Evolutionary conservation across 2,329 filamentous ascomycete species (phyloP), one percentile per base, ranked within the genome.

Genomic region (Venturia pyrina): DNA sequence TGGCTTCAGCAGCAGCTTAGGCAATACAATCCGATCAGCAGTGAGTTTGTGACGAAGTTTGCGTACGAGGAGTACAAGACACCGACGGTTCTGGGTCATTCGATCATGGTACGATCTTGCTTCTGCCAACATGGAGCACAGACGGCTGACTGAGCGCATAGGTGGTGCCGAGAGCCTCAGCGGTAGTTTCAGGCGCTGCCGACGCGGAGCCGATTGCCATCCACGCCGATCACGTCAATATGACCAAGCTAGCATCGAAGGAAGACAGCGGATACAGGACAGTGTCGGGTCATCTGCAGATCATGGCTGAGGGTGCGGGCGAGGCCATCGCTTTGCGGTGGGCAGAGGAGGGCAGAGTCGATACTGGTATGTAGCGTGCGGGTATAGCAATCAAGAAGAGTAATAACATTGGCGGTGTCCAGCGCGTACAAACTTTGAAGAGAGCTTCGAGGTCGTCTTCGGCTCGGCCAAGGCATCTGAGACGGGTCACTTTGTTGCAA

Each of bases 131-230:
- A 40, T 5, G 5, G 37, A 5, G 44, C 4, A 46, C 6, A 46
- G 13, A 15, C 44, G n/a, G n/a, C n/a, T n/a, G n/a, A n/a, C n/a
- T 46, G 44, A 46, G 5, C 4, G 19, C 19, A 40, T 15, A 75
- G 72, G 71, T 78, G 17, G 75, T 78, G 24, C 74, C 74, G 50
- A 67, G 67, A 67, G 67, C 70, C n/a, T 77, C 75, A 21, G 76
- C 75, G 6, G 72, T 76, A 15, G 70, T 78, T 34, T 73, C 73
- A 65, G 74, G 75, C 50, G 71, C 73, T 34, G 68, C 68, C 40
- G 68, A 76, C 69, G 69, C 72, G 15, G 75, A 75, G 64, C 67
- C 68, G 63, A 72, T 77, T 62, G 70, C 65, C 15, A 76, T 78
- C 62, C 72, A 70, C 59, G 71, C 69, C 43, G 69, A 78, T 65